phyloP scores from a whole-genome alignment of 805 yeast species.

The Limtongia smithiae region DNA sequence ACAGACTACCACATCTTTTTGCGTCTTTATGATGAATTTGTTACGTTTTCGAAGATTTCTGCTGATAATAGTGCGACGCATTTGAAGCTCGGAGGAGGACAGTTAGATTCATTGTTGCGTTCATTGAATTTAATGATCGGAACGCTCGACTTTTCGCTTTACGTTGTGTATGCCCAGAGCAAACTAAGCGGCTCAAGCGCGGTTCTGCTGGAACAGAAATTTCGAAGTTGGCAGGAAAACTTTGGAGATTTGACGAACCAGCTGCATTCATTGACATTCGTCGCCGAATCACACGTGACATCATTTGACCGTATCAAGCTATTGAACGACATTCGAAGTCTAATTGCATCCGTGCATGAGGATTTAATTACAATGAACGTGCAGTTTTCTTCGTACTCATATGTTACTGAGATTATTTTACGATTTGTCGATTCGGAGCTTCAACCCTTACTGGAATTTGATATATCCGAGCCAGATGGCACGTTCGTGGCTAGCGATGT shows the following conservation, averaged over 20 bases:
- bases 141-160: background rate
- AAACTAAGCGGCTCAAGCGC: slow-evolving; percentile 3
- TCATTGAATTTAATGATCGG: slow-evolving; percentile 1
- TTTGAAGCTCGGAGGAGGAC: slow-evolving; percentile 3
- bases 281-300: background rate
- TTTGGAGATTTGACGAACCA: background rate
- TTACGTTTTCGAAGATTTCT: background rate
- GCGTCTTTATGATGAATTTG: background rate
- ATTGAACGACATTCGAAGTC: background rate
- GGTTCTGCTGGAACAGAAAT: background rate
- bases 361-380: slow-evolving; percentile 1
- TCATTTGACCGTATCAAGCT: background rate
- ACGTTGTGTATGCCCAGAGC: background rate
- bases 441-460: background rate
- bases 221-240: background rate
- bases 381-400: background rate
- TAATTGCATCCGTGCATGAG: background rate
- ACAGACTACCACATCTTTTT: background rate
- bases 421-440: background rate
- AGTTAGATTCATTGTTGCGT: background rate
- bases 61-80: background rate
- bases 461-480: background rate
- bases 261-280: background rate
- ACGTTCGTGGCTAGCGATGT: background rate
- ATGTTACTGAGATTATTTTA: background rate